These are phyloP conservation scores for Aureobasidium sp. DNA, from an alignment of 2,329 filamentous ascomycete genomes.

Conservation along the genomic window DNA sequence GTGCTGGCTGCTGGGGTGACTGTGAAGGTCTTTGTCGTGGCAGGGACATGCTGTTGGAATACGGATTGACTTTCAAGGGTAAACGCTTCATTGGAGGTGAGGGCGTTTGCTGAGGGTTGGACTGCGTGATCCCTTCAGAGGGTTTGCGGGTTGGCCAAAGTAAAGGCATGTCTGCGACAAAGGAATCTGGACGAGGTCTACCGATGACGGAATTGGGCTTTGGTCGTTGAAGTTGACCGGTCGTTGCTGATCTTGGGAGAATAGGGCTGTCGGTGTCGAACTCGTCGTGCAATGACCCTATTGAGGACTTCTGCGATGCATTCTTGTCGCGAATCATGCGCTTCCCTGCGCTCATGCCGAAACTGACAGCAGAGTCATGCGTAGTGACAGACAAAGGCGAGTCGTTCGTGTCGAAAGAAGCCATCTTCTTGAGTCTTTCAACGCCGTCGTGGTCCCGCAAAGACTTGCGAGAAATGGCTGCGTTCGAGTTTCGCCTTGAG, in stretches of 20 bases:
- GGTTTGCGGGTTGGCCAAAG: constrained; percentile 3
- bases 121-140: background rate
- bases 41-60: background rate
- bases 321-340: constrained; percentile 2
- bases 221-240: background rate
- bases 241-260: background rate
- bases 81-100: constrained; percentile 2
- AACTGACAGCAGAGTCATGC: constrained; percentile 7
- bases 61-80: constrained; percentile 2
- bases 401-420: constrained; percentile 6
- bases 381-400: background rate
- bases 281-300: background rate
- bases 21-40: background rate
- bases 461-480: background rate
- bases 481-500: background rate
- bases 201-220: background rate
- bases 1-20: background rate
- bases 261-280: background rate
- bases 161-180: constrained; percentile 24
- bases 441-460: background rate
- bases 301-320: background rate
- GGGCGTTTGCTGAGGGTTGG: background rate
- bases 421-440: constrained; percentile 6
- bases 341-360: constrained; percentile 5
- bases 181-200: constrained; percentile 22